Conservation (phyloP, 2,329 filamentous ascomycete species). For the Aspergillus sp. region DNA sequence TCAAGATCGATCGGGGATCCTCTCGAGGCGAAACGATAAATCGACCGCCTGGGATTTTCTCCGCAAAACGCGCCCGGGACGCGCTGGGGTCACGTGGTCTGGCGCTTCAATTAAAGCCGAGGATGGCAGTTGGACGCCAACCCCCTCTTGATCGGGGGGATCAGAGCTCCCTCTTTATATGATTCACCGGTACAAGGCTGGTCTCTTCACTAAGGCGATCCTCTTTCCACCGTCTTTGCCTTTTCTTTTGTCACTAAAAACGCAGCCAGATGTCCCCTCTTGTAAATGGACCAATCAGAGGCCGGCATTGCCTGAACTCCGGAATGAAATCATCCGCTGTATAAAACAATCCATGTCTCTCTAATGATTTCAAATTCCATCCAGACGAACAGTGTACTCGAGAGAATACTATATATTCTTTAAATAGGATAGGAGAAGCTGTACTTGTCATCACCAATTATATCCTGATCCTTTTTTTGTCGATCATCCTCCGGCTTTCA, state of each 20-base stretch:
- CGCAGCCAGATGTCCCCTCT: neutral
- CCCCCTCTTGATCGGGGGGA: neutral
- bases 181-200: neutral
- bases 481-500: neutral
- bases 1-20: too few species aligned
- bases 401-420: neutral
- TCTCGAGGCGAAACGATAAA: neutral
- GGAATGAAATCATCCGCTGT: slow-evolving; percentile 7
- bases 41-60: slow-evolving; percentile 18
- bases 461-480: neutral
- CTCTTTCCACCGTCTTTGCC: neutral
- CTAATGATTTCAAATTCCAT: neutral
- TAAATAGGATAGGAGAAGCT: neutral
- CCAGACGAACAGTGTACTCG: neutral
- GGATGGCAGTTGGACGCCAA: neutral
- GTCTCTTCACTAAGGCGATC: neutral
- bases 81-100: slow-evolving; percentile 25
- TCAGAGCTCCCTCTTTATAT: neutral
- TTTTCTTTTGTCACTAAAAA: neutral
- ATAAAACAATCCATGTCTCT: neutral
- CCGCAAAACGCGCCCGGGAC: slow-evolving; percentile 23
- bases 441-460: neutral
- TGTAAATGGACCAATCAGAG: slow-evolving; percentile 5
- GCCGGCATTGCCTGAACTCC: neutral
- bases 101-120: slow-evolving; percentile 26